Base-by-base conservation (phyloP, 2,329 filamentous ascomycete species). In the Claviceps citrina region DNA sequence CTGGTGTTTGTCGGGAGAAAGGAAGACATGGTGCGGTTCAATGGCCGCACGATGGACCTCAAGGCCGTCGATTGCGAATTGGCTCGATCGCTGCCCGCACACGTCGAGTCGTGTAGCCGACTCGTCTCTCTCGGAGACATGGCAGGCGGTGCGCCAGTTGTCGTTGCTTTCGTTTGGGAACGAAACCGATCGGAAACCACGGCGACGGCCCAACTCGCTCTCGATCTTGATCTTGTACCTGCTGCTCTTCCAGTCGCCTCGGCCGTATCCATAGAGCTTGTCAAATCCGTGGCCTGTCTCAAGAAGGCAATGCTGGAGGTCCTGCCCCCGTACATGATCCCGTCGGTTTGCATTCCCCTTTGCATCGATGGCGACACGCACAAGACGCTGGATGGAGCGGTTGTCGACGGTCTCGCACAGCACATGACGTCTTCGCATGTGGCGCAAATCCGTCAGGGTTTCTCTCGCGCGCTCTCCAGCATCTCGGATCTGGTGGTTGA, bases 331-430 rank as follows among this genome's bases (percentile, higher is more conserved):
- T 51, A 53, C 18, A 47, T 48, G 6, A 51, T 52, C 16, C 51
- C 51, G 1, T n/a, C 35, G 15, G 34, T 19, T 26, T 36, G 34
- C 10, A 27, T 36, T 8, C 34, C 34, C 22, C 34, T 36, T 2
- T 36, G 15, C 24, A 18, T 36, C 4, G 9, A 36, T 25, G 7
- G 15, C 22, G 24, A 19, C 15, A 27, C 10, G 8, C 22, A 26
- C 15, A 9, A 13, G 9, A 27, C 4, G 16, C 24, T 36, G 7
- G 34, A 36, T 15, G 9, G 7, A 19, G 19, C 22, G 10, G 1
- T 37, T 1, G 25, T 85, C 79, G 78, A 77, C 73, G 9, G 24
- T 16, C 24, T 40, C 8, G 38, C 32, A 20, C 20, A 28, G 4
- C 16, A 13, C 13, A 32, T 38, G 1, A 24, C 36, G 10, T 31